Conservation (phyloP, 352 stramenopile species). For the Globisporangium acanthophoron region DNA sequence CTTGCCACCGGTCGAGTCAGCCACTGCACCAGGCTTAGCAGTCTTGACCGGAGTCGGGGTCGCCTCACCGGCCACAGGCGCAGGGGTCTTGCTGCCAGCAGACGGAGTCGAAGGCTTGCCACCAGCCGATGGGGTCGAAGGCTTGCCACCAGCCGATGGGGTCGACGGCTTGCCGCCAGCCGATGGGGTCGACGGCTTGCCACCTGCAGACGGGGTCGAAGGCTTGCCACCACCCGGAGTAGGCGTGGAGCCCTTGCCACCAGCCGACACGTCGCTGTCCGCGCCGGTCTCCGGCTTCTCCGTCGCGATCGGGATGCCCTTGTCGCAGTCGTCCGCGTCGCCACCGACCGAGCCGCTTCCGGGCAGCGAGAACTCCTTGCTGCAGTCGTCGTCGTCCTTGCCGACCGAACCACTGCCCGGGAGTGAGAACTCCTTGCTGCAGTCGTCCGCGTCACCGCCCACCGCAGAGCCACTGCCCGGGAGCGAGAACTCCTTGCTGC, state of each 20-base stretch:
- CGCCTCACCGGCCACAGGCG: not conserved
- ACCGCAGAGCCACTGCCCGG: constrained; percentile 3
- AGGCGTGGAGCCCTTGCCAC: constrained; percentile 1
- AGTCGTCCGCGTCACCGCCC: constrained; percentile 6
- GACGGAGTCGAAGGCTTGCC: constrained; percentile 6
- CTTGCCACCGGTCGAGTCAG: constrained; percentile 11
- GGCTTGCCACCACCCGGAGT: not conserved
- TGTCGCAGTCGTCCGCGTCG: constrained; percentile 11
- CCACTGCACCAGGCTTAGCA: not conserved
- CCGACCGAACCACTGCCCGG: constrained; percentile 18
- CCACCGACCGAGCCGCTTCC: not conserved
- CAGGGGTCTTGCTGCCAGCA: not conserved
- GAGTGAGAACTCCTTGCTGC: constrained; percentile 29
- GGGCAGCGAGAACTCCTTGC: constrained; percentile 8
- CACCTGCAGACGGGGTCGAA: constrained; percentile 1
- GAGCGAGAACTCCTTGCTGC: constrained; percentile 9
- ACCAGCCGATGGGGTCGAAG: not conserved
- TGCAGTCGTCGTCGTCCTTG: constrained; percentile 11
- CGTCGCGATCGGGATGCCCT: constrained; percentile 10
- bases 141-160: constrained; percentile 3
- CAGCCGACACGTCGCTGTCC: constrained; percentile 4
- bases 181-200: constrained; percentile 10
- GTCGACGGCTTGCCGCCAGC: constrained; percentile 5
- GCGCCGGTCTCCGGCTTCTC: constrained; percentile 9
- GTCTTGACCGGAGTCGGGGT: constrained; percentile 7